Base-by-base conservation (phyloP, 176 grass and related monocot species). In the Ampelocalamus luodianensis region DNA sequence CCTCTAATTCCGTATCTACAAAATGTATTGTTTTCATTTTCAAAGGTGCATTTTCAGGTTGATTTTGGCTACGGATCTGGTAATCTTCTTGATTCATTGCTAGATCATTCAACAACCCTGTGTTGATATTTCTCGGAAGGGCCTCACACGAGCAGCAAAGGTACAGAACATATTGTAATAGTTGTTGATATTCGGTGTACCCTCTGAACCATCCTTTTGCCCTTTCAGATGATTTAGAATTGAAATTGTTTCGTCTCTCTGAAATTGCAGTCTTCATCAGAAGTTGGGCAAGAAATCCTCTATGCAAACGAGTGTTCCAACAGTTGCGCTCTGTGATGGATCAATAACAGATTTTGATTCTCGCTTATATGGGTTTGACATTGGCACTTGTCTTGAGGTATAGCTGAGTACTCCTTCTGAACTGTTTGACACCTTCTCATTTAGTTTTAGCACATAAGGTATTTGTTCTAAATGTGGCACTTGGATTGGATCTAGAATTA, bases 31-130 rank as follows among this genome's bases (percentile, higher is more conserved):
- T 42, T 42, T 42, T 42, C 39, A 42, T 8, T 8, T 6, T 77
- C 20, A 34, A 67, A 65, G 20, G 24, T 80, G 20, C 63, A 74
- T 82, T 84, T 76, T 68, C 88, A 95, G 96, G 91, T 98, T 72
- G 93, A 95, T 98, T 98, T 98, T 86, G 96, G 96, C 51, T 98
- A 88, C 37, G 93, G 93, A 80, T 98, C 96, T 82, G 96, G 96
- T 79, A 95, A 93, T 72, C 89, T 98, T 76, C 92, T 95, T 56
- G 93, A 95, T 87, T 95, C 89, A 46, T 77, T 98, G 85, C 73
- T 95, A 77, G 96, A 93, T 75, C 93, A 95, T 89, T 84, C 88
- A 76, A 98, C 89, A 84, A 90, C 89, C 20, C 77, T 98, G 96
- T 37, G 96, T 95, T 18, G 96, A 98, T 90, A 90, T 95, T 86